Percentiles rank a stretch among this genome's conserved stretches.
Evolutionary conservation across 306 rosid genomes (phyloP).

Genomic region (Herpetospermum pedunculosum): DNA sequence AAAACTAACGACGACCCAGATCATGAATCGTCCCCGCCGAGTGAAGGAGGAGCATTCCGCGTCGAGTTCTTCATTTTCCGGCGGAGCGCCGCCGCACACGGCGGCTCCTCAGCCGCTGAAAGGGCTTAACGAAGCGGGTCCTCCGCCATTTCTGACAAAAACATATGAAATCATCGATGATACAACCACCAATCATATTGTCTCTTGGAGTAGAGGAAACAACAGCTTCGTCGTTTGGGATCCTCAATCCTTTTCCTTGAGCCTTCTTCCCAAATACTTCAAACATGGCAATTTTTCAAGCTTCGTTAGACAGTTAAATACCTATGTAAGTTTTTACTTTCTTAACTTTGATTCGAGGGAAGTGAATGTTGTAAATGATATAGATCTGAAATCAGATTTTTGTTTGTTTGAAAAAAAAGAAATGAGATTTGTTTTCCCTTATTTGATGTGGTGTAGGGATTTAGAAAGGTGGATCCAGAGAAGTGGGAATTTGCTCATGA

Average conservation of each 20-base stretch:
- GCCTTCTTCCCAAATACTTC: slow-evolving; percentile 76
- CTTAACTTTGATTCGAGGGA: no score
- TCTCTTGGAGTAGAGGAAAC: slow-evolving; percentile 72
- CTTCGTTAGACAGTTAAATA: slow-evolving; percentile 88
- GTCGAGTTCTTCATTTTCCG: slow-evolving; percentile 15
- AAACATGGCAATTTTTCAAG: slow-evolving; percentile 93
- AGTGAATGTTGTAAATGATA: no score
- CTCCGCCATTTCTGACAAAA: slow-evolving; percentile 82
- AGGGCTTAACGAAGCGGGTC: slow-evolving; percentile 52
- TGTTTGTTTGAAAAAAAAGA: no score
- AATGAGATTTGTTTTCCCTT: no score
- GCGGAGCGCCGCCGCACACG: neutral
- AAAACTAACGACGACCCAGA: neutral
- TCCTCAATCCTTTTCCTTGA: slow-evolving; percentile 45
- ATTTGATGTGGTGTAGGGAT: no score
- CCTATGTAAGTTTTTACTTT: slow-evolving; percentile 46
- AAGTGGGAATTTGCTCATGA: slow-evolving; percentile 26
- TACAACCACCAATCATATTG: slow-evolving; percentile 40
- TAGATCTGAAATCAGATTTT: no score
- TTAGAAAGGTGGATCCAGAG: neutral
- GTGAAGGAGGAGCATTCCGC: slow-evolving; percentile 38
- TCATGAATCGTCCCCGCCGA: slow-evolving; percentile 28
- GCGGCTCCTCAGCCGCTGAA: slow-evolving; percentile 46
- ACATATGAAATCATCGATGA: slow-evolving; percentile 81
- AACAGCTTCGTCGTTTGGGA: slow-evolving; percentile 88